phyloP scores from a whole-genome alignment of 306 rosid genomes.

The Dalbergia cultrata region DNA sequence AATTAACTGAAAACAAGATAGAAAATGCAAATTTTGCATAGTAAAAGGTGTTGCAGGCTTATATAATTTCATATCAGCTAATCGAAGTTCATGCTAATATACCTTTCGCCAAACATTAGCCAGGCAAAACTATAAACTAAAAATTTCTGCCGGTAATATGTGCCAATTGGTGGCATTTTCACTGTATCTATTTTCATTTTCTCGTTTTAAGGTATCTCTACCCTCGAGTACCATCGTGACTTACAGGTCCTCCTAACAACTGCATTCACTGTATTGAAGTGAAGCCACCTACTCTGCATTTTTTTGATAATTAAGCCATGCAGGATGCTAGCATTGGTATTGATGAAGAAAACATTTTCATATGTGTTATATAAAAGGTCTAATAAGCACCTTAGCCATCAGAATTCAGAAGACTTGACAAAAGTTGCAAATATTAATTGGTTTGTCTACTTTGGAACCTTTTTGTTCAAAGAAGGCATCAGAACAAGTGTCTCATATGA shows the following conservation, averaged over 20 bases:
- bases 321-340: not conserved
- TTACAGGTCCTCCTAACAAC: too few species aligned
- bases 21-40: not conserved
- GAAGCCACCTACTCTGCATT: not conserved
- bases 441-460: too few species aligned
- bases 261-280: not conserved
- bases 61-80: not conserved
- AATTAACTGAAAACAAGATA: constrained; percentile 20
- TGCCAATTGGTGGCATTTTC: constrained; percentile 3
- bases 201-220: too few species aligned
- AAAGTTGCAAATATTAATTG: not conserved
- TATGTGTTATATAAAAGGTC: not conserved
- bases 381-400: not conserved
- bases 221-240: too few species aligned
- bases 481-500: not conserved
- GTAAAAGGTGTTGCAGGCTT: not conserved
- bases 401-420: not conserved
- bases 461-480: not conserved
- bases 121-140: not conserved
- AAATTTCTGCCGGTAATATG: not conserved
- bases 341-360: not conserved
- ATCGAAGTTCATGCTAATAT: not conserved
- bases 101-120: constrained; percentile 8
- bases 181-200: too few species aligned
- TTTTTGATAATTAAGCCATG: not conserved